A percentile compares a stretch with the other conserved stretches of the same genome.
These are phyloP conservation scores for Scopulariopsis brevicaulis DNA, from an alignment of 2,329 filamentous ascomycete genomes.

Conservation along the genomic window DNA sequence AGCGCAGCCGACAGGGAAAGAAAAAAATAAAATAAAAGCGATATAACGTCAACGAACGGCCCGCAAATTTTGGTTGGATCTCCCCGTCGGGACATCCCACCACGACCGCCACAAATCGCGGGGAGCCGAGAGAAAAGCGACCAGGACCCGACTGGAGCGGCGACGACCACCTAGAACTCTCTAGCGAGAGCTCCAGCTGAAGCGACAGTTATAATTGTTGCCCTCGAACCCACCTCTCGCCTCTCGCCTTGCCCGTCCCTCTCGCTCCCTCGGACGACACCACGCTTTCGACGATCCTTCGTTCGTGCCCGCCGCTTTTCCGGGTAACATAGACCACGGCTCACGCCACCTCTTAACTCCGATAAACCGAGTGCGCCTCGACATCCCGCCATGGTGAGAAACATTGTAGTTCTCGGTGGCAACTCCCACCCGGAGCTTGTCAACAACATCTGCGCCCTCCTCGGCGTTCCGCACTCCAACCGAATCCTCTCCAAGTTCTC, in stretches of 20 bases:
- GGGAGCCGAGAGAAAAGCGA: neutral
- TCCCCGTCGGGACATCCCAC: neutral
- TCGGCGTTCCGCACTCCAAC: conserved; percentile 76
- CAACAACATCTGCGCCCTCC: conserved; percentile 75
- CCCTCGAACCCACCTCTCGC: neutral
- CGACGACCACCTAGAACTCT: neutral
- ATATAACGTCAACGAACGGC: neutral
- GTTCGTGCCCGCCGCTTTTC: neutral
- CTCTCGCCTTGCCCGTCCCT: neutral
- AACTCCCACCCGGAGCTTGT: conserved; percentile 85
- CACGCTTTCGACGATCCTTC: neutral
- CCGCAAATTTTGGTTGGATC: neutral
- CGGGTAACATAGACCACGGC: neutral
- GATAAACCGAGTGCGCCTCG: neutral
- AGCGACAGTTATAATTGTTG: neutral
- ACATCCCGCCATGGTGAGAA: conserved; percentile 66
- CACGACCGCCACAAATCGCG: neutral
- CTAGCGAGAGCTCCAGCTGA: neutral
- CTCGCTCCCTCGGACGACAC: neutral
- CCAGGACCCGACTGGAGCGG: neutral
- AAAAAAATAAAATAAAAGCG: neutral
- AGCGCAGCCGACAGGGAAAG: neutral
- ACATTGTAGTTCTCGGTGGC: conserved; percentile 87
- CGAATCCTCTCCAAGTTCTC: conserved; percentile 87
- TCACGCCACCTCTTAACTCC: neutral